These are phyloP conservation scores for Phytophthora constricta DNA, from an alignment of 352 stramenopile genomes.

Conservation along the genomic window DNA sequence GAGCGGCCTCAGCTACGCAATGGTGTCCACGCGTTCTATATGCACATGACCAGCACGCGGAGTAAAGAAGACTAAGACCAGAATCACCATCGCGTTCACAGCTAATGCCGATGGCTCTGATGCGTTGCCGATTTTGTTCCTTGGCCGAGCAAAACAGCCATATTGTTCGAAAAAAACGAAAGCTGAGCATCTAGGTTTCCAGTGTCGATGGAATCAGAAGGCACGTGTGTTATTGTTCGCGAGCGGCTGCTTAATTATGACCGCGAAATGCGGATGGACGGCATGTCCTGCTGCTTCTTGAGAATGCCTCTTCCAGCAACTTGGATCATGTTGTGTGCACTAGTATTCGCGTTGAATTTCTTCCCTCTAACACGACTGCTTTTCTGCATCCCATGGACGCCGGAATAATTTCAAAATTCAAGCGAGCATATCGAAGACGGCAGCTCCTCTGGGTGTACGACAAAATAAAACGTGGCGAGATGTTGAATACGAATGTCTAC, in stretches of 20 bases:
- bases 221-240: neutral
- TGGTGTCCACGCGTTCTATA: neutral
- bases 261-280: conserved; percentile 5
- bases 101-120: too few species aligned
- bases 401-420: conserved; percentile 13
- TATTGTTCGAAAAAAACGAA: conserved; percentile 7
- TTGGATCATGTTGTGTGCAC: neutral
- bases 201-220: conserved; percentile 14
- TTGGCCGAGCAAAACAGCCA: too few species aligned
- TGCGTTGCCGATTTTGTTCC: too few species aligned
- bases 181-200: conserved; percentile 1
- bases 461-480: too few species aligned
- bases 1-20: neutral
- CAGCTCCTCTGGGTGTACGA: too few species aligned
- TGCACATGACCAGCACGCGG: neutral
- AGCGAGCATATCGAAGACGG: too few species aligned
- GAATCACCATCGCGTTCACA: too few species aligned
- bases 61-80: neutral
- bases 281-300: conserved; percentile 7
- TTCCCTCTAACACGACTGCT: conserved; percentile 14
- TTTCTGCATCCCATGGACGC: conserved; percentile 12
- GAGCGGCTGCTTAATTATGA: conserved; percentile 13
- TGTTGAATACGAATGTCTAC: too few species aligned
- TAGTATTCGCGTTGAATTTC: conserved; percentile 5
- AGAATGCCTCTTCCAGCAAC: conserved; percentile 7